Base-by-base conservation (phyloP, 1,139 yeast genomes). In the Pichia sp. region DNA sequence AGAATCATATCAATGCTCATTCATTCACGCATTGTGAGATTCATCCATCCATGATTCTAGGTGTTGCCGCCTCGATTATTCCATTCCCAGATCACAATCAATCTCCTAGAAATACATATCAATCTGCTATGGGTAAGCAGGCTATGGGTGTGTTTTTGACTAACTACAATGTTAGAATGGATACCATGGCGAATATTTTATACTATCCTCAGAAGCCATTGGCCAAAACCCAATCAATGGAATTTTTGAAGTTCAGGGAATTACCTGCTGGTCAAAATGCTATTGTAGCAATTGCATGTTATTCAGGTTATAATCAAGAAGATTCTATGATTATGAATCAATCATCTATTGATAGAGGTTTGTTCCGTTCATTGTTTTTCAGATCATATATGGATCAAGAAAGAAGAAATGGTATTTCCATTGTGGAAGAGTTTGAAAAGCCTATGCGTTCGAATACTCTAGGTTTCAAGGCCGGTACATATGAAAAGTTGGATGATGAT, bases 321-420 rank as follows among this genome's bases (percentile, higher is more conserved):
- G 99, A 93, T 87, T 95, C 99, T 49, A 91, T 93, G 95, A 93
- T 93, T 77, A 93, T 93, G 99, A 93, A 93, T 73, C 99, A 93
- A 76, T 87, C 96, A 29, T 88, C 97, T 42, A 93, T 93, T 68
- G 99, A 93, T 72, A 80, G 99, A 68, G 99, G 99, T 54, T 77
- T 93, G 65, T 93, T 93, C 77, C 80, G 99, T 75, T 91, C 97
- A 27, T 78, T 93, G 69, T 93, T 93, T 74, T 95, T 92, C 77
- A 82, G 99, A 73, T 89, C 98, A 2, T 95, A 93, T 71, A 92
- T 92, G 96, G 99, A 93, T 71, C 96, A 93, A 73, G 99, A 93
- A 71, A 90, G 96, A 74, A 85, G 97, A 71, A 95, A 91, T 69
- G 99, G 99, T 75, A 95, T 95, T 96, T 88, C 95, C 55, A 92